A percentile compares a stretch with the other conserved stretches of the same genome.
phyloP scores from a whole-genome alignment of 352 stramenopile genomes.

The Aphanomyces cochlioides region DNA sequence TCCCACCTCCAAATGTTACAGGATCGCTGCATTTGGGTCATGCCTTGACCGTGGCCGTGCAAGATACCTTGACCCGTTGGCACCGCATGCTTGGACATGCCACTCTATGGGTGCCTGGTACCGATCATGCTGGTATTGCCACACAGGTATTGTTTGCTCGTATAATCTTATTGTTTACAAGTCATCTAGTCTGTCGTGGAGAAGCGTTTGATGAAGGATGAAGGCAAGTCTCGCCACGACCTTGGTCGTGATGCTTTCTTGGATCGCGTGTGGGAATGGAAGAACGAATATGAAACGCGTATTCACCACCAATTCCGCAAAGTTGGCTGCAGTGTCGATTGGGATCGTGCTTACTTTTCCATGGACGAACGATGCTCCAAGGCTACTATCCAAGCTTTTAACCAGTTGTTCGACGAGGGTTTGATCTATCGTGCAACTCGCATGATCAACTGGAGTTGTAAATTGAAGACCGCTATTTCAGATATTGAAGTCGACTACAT shows the following conservation, averaged over 20 bases:
- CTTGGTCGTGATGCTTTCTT: slow-evolving; percentile 93
- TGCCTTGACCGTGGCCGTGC: slow-evolving; percentile 96
- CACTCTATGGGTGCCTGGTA: slow-evolving; percentile 97
- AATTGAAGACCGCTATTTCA: slow-evolving; percentile 94
- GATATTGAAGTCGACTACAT: slow-evolving; percentile 99
- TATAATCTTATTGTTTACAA: background rate
- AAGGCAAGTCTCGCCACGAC: slow-evolving; percentile 79
- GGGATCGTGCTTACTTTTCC: slow-evolving; percentile 96
- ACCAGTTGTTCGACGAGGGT: slow-evolving; percentile 86
- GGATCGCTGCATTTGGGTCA: slow-evolving; percentile 97
- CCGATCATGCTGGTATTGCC: slow-evolving; percentile 98
- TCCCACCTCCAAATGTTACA: slow-evolving; percentile 82
- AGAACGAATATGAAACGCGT: slow-evolving; percentile 87
- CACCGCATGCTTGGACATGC: slow-evolving; percentile 97
- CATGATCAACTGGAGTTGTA: slow-evolving; percentile 99
- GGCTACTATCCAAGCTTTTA: slow-evolving; percentile 97
- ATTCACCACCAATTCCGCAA: slow-evolving; percentile 86
- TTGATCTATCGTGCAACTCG: slow-evolving; percentile 97
- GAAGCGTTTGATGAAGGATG: slow-evolving; percentile 82
- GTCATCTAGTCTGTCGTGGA: slow-evolving; percentile 68
- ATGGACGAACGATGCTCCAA: slow-evolving; percentile 98
- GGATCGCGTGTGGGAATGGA: slow-evolving; percentile 95
- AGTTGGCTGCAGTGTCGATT: slow-evolving; percentile 96
- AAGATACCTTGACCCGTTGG: slow-evolving; percentile 97
- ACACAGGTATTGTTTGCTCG: slow-evolving; percentile 80